Evolutionary conservation across 2,329 filamentous ascomycete species (phyloP).

Genomic region (Phialophora chinensis): DNA sequence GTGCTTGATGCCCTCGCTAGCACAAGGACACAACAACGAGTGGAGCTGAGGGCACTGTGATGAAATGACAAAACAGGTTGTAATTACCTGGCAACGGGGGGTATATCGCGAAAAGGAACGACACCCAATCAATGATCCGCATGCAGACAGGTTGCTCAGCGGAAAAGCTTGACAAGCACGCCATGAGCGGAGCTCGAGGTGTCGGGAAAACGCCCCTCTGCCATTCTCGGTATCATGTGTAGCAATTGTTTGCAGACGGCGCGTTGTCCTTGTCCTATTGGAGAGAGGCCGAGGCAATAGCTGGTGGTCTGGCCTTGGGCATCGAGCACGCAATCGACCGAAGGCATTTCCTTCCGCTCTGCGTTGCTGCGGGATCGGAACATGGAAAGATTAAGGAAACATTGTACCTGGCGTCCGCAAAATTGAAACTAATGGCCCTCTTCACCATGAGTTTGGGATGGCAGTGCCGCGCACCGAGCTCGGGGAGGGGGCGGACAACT

Average conservation of each 20-base stretch:
- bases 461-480: not conserved
- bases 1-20: constrained; percentile 9
- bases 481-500: not conserved
- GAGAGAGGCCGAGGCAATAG: not conserved
- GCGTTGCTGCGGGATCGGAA: not conserved
- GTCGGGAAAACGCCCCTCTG: not conserved
- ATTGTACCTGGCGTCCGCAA: not conserved
- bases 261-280: not conserved
- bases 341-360: not conserved
- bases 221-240: not conserved
- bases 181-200: not conserved
- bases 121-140: constrained; percentile 1
- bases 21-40: not conserved
- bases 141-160: not conserved
- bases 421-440: not conserved
- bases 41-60: not conserved
- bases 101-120: not conserved
- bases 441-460: not conserved
- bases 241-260: not conserved
- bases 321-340: not conserved
- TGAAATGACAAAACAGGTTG: constrained; percentile 18
- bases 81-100: constrained; percentile 4
- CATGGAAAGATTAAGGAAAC: not conserved
- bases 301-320: not conserved
- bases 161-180: constrained; percentile 8